Evolutionary conservation across 495 filamentous ascomycete species (phyloP).

Genomic region (Neurospora sp.): DNA sequence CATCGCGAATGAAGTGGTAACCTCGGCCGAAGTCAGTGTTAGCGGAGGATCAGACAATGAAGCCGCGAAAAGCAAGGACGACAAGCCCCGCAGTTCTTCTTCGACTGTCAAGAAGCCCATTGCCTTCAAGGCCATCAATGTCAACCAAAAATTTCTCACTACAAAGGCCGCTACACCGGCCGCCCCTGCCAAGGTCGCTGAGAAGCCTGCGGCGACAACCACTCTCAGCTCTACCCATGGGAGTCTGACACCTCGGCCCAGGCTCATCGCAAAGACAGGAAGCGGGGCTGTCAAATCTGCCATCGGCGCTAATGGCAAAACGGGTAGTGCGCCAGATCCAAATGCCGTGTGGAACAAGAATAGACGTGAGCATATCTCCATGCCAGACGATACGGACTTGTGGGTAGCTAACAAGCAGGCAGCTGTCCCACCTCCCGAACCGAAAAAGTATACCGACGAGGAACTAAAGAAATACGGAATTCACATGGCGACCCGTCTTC

Average conservation of each 20-base stretch:
- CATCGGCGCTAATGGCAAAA: slow-evolving; percentile 46
- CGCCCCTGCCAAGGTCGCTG: slow-evolving; percentile 39
- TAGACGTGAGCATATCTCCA: slow-evolving; percentile 47
- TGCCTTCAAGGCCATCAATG: slow-evolving; percentile 91
- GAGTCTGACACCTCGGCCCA: slow-evolving; percentile 37
- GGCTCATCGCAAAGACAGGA: slow-evolving; percentile 44
- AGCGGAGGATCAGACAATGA: slow-evolving; percentile 66
- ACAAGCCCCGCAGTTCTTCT: slow-evolving; percentile 55
- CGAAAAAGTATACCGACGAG: slow-evolving; percentile 93
- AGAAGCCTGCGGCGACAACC: slow-evolving; percentile 26
- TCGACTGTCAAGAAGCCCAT: slow-evolving; percentile 68
- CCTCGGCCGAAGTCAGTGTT: slow-evolving; percentile 45
- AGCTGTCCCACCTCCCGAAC: slow-evolving; percentile 69
- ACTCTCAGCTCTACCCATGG: slow-evolving; percentile 23
- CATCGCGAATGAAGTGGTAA: slow-evolving; percentile 37
- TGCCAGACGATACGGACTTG: not conserved
- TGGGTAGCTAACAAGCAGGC: slow-evolving; percentile 4
- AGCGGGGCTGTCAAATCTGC: slow-evolving; percentile 42
- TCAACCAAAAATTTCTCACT: slow-evolving; percentile 78
- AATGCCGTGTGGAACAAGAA: slow-evolving; percentile 97
- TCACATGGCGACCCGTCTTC: slow-evolving; percentile 84
- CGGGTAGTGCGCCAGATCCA: slow-evolving; percentile 45
- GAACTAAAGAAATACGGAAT: slow-evolving; percentile 95
- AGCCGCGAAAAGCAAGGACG: slow-evolving; percentile 40
- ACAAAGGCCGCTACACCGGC: slow-evolving; percentile 36